Evolutionary conservation across 768 basidiomycete genomes (phyloP).

Genomic region (Mycena albidolilacea): DNA sequence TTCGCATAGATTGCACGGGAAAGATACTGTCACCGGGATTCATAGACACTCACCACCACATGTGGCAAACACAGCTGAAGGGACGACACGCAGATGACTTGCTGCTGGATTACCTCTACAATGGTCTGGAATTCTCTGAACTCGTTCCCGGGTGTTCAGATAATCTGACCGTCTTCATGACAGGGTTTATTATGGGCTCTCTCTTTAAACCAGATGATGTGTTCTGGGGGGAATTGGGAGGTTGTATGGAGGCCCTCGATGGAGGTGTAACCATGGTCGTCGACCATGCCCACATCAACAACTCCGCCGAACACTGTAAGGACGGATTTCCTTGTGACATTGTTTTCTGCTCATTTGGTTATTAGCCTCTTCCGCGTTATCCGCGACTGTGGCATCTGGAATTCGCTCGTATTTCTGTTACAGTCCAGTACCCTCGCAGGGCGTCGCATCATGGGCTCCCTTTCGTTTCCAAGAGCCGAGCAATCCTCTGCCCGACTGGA

Average conservation of each 20-base stretch:
- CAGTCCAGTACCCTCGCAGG: neutral
- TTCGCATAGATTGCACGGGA: constrained; percentile 29
- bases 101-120: constrained; percentile 30
- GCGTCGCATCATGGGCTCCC: constrained; percentile 27
- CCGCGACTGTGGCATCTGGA: constrained; percentile 29
- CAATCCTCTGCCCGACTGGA: constrained; percentile 20
- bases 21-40: constrained; percentile 35
- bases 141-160: neutral
- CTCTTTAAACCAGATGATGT: constrained; percentile 33
- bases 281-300: constrained; percentile 36
- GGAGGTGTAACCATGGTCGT: constrained; percentile 32
- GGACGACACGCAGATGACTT: constrained; percentile 31
- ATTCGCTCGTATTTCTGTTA: constrained; percentile 38
- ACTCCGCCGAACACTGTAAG: constrained; percentile 31
- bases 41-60: constrained; percentile 38
- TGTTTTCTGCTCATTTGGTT: neutral
- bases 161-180: neutral
- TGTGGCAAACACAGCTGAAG: constrained; percentile 36
- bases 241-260: constrained; percentile 34
- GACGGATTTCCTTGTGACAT: neutral
- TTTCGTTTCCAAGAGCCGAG: neutral
- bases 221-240: constrained; percentile 37
- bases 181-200: constrained; percentile 11
- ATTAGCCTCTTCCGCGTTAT: constrained; percentile 27
- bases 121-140: constrained; percentile 7